phyloP scores from a whole-genome alignment of 345 rosid genomes.

The Murraya koenigii region DNA sequence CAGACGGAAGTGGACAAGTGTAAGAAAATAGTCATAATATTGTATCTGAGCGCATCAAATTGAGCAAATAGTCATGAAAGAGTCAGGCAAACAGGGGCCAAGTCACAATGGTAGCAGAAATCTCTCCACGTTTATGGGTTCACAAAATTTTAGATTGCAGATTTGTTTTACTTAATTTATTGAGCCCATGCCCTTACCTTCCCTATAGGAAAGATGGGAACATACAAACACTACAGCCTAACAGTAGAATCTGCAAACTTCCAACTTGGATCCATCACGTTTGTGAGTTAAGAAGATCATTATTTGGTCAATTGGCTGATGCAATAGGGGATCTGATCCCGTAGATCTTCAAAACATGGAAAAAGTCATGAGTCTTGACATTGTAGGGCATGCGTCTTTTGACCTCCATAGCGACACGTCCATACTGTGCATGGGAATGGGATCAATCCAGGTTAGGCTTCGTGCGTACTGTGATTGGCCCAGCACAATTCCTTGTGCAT shows the following conservation, averaged over 20 bases:
- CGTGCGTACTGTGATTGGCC: too few species aligned
- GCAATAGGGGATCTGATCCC: neutral
- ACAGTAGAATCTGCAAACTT: neutral
- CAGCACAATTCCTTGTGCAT: too few species aligned
- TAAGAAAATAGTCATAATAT: too few species aligned
- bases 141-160: neutral
- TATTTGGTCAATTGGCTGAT: slow-evolving; percentile 13
- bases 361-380: too few species aligned
- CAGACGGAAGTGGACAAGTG: too few species aligned
- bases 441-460: too few species aligned
- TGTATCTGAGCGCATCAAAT: neutral
- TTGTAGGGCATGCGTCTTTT: too few species aligned
- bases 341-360: too few species aligned
- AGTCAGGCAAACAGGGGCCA: neutral
- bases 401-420: too few species aligned
- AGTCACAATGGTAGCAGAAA: neutral
- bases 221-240: neutral
- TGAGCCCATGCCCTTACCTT: slow-evolving; percentile 5
- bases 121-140: neutral
- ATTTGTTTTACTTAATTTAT: neutral
- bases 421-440: too few species aligned
- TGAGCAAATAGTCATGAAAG: neutral
- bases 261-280: neutral
- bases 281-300: slow-evolving; percentile 4
- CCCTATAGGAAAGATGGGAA: neutral